Conservation (phyloP, 139 green algal species). For the Eudorina sp. region DNA sequence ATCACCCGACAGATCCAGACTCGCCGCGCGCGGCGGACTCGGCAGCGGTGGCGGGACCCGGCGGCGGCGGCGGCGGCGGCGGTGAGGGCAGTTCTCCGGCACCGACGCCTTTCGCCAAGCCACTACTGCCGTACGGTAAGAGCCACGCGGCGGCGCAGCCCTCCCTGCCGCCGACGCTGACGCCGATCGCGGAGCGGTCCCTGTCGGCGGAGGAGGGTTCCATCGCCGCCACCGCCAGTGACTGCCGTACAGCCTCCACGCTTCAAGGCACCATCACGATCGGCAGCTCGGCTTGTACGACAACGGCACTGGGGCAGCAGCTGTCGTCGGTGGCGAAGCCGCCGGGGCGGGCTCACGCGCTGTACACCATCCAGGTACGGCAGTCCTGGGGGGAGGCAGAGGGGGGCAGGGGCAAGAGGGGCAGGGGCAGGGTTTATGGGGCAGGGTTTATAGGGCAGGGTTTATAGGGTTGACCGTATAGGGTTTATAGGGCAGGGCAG, state of each 20-base stretch:
- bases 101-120: too few relatives aligned
- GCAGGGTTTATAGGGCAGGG: too few relatives aligned
- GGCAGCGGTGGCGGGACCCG: background rate
- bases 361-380: slow-evolving; percentile 12
- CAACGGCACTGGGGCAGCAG: too few relatives aligned
- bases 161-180: background rate
- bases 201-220: slow-evolving; percentile 29
- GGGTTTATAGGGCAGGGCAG: too few relatives aligned
- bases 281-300: too few relatives aligned
- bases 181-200: slow-evolving; percentile 4
- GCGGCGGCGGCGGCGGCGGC: background rate
- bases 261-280: too few relatives aligned
- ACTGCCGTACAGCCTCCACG: too few relatives aligned
- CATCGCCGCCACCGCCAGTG: too few relatives aligned
- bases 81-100: too few relatives aligned
- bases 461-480: too few relatives aligned
- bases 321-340: background rate
- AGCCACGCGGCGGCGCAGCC: background rate
- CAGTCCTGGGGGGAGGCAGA: background rate
- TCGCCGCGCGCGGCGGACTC: background rate
- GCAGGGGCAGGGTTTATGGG: background rate
- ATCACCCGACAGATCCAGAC: background rate
- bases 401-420: background rate
- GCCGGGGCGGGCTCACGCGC: background rate
- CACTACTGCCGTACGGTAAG: too few relatives aligned